Base-by-base conservation (phyloP, 2,329 filamentous ascomycete genomes). In the Simplicillium aogashimaense region DNA sequence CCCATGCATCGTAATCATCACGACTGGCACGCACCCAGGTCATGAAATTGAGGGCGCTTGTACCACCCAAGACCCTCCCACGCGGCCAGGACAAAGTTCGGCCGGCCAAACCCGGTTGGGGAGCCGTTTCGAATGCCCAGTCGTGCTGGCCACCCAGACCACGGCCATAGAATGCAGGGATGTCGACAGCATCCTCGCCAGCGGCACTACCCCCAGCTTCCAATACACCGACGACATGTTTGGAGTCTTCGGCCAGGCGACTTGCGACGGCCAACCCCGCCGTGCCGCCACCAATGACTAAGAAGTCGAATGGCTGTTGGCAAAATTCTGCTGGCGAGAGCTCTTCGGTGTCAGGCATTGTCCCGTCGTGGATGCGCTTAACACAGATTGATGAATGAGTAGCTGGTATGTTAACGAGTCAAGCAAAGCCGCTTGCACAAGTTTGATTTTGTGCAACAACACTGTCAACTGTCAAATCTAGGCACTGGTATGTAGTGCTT, bases 1-100 rank as follows among this genome's bases (percentile, higher is more conserved):
- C 69, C 76, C 76, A 81, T 0, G 64, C 65, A 53, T 81, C 69
- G 35, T 74, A 71, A 35, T 76, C 72, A 29, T 61, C 60, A 29
- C 50, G 57, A 37, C 59, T 63, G 7, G 64, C 70, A 28, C 69
- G 63, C 39, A 65, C 65, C 61, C 65, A 67, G 36, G 74, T 70
- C 70, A 78, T 72, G 45, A 71, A 74, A 46, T 80, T 79, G 36
- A 81, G 64, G 0, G 72, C 72, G 13, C 68, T 74, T 7, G 78
- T 77, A 7, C 81, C 81, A 14, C 81, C 81, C 0, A 85, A 64
- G 1, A 75, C 69, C 42, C 59, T 67, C 7, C 68, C 68, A 12
- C 66, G 53, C 1, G 63, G 59, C 59, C 61, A 69, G 9, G 58
- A 48, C 16, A 71, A 48, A 20, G 38, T 53, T 35, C 69, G 61